phyloP scores from a whole-genome alignment of 2,329 filamentous ascomycete species.

The Tolypocladium amazonense region DNA sequence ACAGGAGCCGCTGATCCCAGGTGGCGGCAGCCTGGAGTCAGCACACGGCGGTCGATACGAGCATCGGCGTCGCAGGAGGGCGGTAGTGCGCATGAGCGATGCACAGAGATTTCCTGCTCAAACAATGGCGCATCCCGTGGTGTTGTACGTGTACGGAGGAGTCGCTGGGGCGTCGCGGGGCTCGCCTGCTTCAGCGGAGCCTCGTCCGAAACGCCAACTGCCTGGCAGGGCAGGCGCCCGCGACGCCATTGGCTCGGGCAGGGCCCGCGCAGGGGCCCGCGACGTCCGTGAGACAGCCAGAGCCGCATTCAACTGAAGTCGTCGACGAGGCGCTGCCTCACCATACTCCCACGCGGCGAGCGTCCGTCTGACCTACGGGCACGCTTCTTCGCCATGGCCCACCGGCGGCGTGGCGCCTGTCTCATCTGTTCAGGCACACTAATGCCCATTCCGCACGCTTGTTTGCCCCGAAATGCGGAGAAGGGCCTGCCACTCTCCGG shows the following conservation, averaged over 20 bases:
- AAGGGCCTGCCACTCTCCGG: background rate
- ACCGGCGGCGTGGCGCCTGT: background rate
- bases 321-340: background rate
- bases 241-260: background rate
- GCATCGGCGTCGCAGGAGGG: background rate
- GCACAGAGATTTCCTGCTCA: background rate
- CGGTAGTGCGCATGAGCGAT: background rate
- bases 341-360: background rate
- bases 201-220: slow-evolving; percentile 4
- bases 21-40: background rate
- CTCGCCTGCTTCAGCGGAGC: background rate
- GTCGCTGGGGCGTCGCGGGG: background rate
- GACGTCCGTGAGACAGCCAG: slow-evolving; percentile 1
- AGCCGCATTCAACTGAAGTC: background rate
- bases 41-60: background rate
- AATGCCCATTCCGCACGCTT: background rate
- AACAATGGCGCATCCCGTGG: background rate
- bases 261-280: slow-evolving; percentile 1
- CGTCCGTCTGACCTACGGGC: background rate
- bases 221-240: background rate
- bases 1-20: background rate
- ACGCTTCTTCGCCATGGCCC: background rate
- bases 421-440: background rate
- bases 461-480: background rate
- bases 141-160: background rate